These are phyloP conservation scores for Mycosarcoma mackinlayi DNA, from an alignment of 1,284 basidiomycete genomes.

Conservation along the genomic window DNA sequence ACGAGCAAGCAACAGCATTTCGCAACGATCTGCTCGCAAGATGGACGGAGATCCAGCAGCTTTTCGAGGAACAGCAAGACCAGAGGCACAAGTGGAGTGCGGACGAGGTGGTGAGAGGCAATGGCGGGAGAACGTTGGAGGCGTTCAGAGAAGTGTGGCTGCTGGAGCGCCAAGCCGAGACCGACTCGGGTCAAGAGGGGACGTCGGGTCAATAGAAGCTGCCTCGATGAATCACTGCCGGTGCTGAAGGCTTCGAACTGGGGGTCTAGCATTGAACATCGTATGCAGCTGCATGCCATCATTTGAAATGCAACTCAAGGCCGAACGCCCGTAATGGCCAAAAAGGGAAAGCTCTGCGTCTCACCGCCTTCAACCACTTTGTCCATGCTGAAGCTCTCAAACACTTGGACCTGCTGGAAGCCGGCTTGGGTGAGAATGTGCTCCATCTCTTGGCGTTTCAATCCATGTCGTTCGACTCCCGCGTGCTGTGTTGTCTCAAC, in stretches of 20 bases:
- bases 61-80: not conserved
- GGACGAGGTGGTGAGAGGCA: slow-evolving; percentile 3
- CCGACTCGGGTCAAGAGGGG: not conserved
- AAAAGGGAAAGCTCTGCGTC: slow-evolving; percentile 29
- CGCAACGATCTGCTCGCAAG: slow-evolving; percentile 20
- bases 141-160: slow-evolving; percentile 34
- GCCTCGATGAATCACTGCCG: no score
- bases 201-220: no score
- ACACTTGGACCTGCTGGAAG: slow-evolving; percentile 39
- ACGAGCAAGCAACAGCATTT: slow-evolving; percentile 7
- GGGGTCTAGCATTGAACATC: no score
- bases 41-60: slow-evolving; percentile 25
- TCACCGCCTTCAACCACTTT: slow-evolving; percentile 28
- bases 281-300: no score
- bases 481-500: slow-evolving; percentile 23
- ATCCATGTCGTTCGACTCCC: slow-evolving; percentile 46
- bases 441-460: slow-evolving; percentile 37
- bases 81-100: slow-evolving; percentile 20
- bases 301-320: no score
- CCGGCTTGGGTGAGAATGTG: slow-evolving; percentile 30
- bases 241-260: no score
- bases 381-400: slow-evolving; percentile 42
- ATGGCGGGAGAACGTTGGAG: slow-evolving; percentile 21
- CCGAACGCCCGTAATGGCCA: slow-evolving; percentile 38
- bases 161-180: slow-evolving; percentile 1